A percentile compares a stretch with the other conserved stretches of the same genome.
These are phyloP conservation scores for Penicillium malachiteum DNA, from an alignment of 495 filamentous ascomycete species.

Conservation along the genomic window DNA sequence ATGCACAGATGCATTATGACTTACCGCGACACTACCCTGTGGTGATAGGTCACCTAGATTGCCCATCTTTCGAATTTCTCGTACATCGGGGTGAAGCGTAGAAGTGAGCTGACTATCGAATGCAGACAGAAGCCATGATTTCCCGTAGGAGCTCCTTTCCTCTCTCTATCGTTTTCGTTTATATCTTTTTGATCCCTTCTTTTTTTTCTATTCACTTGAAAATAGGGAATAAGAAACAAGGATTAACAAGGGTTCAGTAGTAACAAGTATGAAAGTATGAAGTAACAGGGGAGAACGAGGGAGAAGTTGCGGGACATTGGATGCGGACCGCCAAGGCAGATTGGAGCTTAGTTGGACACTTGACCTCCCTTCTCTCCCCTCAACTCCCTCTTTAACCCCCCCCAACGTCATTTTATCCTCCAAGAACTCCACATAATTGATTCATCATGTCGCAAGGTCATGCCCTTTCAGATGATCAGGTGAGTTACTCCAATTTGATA, in stretches of 20 bases:
- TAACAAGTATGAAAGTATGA: not conserved
- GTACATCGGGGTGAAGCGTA: slow-evolving; percentile 27
- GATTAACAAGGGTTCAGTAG: slow-evolving; percentile 7
- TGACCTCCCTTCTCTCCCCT: slow-evolving; percentile 15
- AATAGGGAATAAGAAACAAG: not conserved
- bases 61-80: slow-evolving; percentile 55
- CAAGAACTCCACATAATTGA: slow-evolving; percentile 10
- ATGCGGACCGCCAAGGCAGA: slow-evolving; percentile 26
- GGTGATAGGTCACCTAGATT: slow-evolving; percentile 81
- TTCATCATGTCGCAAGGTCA: slow-evolving; percentile 84
- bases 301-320: slow-evolving; percentile 17
- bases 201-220: not conserved
- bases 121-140: slow-evolving; percentile 24
- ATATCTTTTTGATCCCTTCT: not conserved
- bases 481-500: not conserved
- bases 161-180: too few species aligned
- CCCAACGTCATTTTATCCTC: slow-evolving; percentile 22
- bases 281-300: slow-evolving; percentile 2
- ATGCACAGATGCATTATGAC: slow-evolving; percentile 24
- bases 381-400: not conserved
- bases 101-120: slow-evolving; percentile 21
- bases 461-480: slow-evolving; percentile 97
- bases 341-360: slow-evolving; percentile 29
- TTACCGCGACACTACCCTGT: slow-evolving; percentile 79
- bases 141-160: not conserved